Evolutionary conservation across 768 basidiomycete genomes (phyloP), one percentile per base, ranked within the genome.

Genomic region (Calocybe gangraenosa): DNA sequence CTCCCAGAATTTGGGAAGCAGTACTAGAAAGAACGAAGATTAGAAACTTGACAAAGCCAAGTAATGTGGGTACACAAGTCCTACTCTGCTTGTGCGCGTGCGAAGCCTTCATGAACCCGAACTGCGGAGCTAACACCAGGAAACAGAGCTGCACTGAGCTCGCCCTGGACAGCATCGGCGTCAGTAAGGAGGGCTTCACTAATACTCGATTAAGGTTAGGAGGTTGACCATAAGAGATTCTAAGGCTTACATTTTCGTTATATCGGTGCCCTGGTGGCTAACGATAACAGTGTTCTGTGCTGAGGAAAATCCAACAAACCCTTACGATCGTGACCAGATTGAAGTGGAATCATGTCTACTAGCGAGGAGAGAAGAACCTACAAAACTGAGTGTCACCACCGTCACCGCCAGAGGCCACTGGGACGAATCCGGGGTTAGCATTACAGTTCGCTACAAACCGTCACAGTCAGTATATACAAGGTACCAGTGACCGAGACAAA

Each of bases 61-160:
- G 44, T 9, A 35, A 10, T 22, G 23, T 4, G 47, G 37, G 19
- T 40, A 31, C 14, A 14, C 34, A 7, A 35, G 11, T 13, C 61
- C 36, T 44, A 72, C 73, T 62, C 59, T 0, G 67, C 67, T 28
- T 77, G 75, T 22, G 65, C 66, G 11, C 60, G 51, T 2, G 59
- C 61, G 53, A 77, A 78, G 11, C 77, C 77, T 30, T 55, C 57
- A 53, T 79, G 76, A 6, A 67, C 71, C 45, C 68, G 47, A 19
- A 76, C 57, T n/a, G 57, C 60, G n/a, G 65, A 60, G 34, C 60
- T 58, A 17, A 76, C 42, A 0, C 71, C 73, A n/a, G 76, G 75
- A 62, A 76, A 79, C 3, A 76, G 57, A 4, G 63, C 56, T 2
- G 68, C 33, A 48, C 69, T 57, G 8, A 75, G 61, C 3, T 42